phyloP scores from a whole-genome alignment of 495 filamentous ascomycete genomes.

The Neurospora sublineolata region DNA sequence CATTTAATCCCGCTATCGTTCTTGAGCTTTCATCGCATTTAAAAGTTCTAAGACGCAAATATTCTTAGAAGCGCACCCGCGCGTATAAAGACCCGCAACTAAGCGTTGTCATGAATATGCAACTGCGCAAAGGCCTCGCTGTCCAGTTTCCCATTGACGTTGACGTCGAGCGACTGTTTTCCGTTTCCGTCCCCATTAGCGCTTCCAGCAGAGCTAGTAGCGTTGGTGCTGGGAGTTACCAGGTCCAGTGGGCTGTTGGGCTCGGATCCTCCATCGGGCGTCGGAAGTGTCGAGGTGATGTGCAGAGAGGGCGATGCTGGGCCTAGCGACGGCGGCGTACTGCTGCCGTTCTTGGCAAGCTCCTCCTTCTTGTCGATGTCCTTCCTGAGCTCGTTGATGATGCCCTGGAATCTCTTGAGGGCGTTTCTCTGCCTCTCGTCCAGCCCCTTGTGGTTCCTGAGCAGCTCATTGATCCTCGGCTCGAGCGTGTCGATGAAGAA shows the following conservation, averaged over 20 bases:
- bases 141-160: background rate
- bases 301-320: slow-evolving; percentile 25
- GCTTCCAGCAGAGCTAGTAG: slow-evolving; percentile 11
- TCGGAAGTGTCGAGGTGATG: slow-evolving; percentile 40
- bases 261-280: slow-evolving; percentile 48
- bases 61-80: background rate
- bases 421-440: slow-evolving; percentile 12
- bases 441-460: background rate
- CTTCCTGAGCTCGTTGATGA: slow-evolving; percentile 54
- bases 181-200: background rate
- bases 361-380: slow-evolving; percentile 64
- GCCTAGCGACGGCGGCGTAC: slow-evolving; percentile 7
- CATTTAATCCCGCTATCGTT: too few relatives aligned
- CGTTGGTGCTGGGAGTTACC: slow-evolving; percentile 45
- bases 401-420: slow-evolving; percentile 48
- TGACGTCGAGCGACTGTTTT: background rate
- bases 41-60: background rate
- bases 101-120: background rate
- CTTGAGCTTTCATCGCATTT: background rate
- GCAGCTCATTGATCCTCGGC: background rate
- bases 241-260: slow-evolving; percentile 53
- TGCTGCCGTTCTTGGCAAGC: slow-evolving; percentile 54
- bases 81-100: background rate
- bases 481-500: background rate
- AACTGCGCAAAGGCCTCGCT: background rate